Percentiles rank a stretch among this genome's conserved stretches.
phyloP scores from a whole-genome alignment of 192 early-diverging fungal species.

The Kappamyces sp. region DNA sequence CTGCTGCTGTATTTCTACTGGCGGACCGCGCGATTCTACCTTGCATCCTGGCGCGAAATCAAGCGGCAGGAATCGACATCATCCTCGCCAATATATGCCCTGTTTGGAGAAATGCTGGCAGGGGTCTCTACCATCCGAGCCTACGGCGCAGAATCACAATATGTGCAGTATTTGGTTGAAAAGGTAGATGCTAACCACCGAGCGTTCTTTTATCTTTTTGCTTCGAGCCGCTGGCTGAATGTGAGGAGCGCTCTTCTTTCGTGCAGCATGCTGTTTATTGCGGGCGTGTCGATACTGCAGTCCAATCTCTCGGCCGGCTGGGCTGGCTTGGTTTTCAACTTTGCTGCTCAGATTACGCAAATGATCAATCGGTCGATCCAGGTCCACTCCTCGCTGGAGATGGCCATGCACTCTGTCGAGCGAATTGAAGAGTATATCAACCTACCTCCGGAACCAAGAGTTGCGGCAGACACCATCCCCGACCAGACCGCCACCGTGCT shows the following conservation, averaged over 20 bases:
- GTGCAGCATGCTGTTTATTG: slow-evolving; percentile 68
- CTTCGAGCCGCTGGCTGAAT: slow-evolving; percentile 57
- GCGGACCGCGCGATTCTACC: slow-evolving; percentile 63
- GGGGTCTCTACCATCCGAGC: slow-evolving; percentile 35
- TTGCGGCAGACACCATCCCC: slow-evolving; percentile 36
- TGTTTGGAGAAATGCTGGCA: slow-evolving; percentile 66
- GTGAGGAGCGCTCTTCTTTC: slow-evolving; percentile 70
- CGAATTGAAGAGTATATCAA: slow-evolving; percentile 63
- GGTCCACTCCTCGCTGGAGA: slow-evolving; percentile 25
- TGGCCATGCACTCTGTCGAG: slow-evolving; percentile 38
- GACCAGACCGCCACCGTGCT: slow-evolving; percentile 42
- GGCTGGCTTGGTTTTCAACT: slow-evolving; percentile 31
- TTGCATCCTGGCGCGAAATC: slow-evolving; percentile 75
- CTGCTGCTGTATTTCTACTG: slow-evolving; percentile 41
- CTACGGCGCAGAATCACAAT: slow-evolving; percentile 32
- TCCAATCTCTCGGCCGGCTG: slow-evolving; percentile 16
- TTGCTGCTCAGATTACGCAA: slow-evolving; percentile 24
- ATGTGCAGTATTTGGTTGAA: slow-evolving; percentile 22
- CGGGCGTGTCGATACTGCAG: slow-evolving; percentile 35
- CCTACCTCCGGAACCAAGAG: slow-evolving; percentile 69
- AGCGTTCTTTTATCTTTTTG: slow-evolving; percentile 85
- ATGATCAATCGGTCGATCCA: slow-evolving; percentile 22
- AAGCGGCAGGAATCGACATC: slow-evolving; percentile 80
- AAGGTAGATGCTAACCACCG: slow-evolving; percentile 72
- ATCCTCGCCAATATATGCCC: slow-evolving; percentile 69